Evolutionary conservation across 2,329 filamentous ascomycete genomes (phyloP).

Genomic region (Cadophora luteo-olivacea): DNA sequence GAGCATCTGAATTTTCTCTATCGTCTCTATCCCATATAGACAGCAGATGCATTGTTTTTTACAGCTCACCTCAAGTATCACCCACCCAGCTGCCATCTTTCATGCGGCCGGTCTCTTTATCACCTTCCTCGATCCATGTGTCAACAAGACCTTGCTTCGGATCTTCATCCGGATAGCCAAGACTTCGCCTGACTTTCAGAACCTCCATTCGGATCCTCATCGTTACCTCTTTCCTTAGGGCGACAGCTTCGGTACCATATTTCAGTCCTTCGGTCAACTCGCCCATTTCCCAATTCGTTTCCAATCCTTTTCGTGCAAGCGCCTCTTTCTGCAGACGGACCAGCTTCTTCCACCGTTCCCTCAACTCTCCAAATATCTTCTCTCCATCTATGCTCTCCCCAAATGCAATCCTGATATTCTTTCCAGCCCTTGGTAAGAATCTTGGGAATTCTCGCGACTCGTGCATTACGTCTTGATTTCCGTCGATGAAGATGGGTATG

Average conservation of each 20-base stretch:
- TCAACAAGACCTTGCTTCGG: constrained; percentile 77
- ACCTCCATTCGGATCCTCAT: constrained; percentile 80
- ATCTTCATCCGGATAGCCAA: constrained; percentile 79
- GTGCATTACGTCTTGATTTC: constrained; percentile 86
- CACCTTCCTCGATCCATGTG: constrained; percentile 73
- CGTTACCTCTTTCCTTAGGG: constrained; percentile 81
- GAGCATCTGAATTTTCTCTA: neutral
- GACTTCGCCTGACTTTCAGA: constrained; percentile 72
- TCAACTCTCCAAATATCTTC: constrained; percentile 76
- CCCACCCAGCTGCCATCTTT: constrained; percentile 66
- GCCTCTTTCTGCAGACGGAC: constrained; percentile 57
- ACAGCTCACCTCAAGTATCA: constrained; percentile 47
- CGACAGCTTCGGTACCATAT: constrained; percentile 75
- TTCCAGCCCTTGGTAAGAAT: constrained; percentile 77
- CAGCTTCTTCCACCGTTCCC: constrained; percentile 75
- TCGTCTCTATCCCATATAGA: neutral
- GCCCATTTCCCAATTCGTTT: constrained; percentile 54
- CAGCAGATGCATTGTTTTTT: neutral
- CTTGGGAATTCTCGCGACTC: constrained; percentile 81
- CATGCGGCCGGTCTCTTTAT: constrained; percentile 60
- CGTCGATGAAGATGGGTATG: constrained; percentile 93
- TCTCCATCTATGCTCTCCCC: constrained; percentile 80
- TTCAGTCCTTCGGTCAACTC: constrained; percentile 70
- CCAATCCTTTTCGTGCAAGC: constrained; percentile 44
- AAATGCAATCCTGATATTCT: constrained; percentile 75